phyloP scores from a whole-genome alignment of 2,329 filamentous ascomycete genomes.

The Aspergillus sp. region DNA sequence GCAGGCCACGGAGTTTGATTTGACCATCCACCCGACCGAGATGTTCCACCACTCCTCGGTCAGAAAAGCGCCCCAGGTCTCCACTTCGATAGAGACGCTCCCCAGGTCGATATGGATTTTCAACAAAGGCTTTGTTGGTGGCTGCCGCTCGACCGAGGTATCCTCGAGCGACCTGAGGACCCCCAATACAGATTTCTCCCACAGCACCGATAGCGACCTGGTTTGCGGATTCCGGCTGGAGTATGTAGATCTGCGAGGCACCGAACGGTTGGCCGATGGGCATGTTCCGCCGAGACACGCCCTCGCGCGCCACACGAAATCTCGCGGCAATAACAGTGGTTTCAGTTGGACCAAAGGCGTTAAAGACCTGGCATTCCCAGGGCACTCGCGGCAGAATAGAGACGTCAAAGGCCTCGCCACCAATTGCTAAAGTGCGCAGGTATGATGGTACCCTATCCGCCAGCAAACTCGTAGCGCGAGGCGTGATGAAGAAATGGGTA shows the following conservation, averaged over 20 bases:
- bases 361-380: neutral
- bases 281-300: neutral
- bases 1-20: constrained; percentile 5
- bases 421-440: neutral
- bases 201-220: neutral
- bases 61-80: neutral
- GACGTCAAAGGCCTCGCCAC: neutral
- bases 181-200: constrained; percentile 3
- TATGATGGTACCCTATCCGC: neutral
- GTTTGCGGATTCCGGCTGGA: neutral
- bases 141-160: neutral
- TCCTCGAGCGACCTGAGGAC: neutral
- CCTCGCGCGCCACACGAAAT: neutral
- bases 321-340: neutral
- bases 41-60: neutral
- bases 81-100: constrained; percentile 2
- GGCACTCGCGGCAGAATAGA: neutral
- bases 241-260: neutral
- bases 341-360: constrained; percentile 5
- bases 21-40: constrained; percentile 5
- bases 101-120: too few relatives aligned
- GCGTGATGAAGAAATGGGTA: neutral
- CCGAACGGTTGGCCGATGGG: neutral
- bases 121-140: neutral
- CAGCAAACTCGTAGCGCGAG: neutral